Percentiles rank a stretch among this genome's conserved stretches.
phyloP scores from a whole-genome alignment of 2,329 filamentous ascomycete genomes.

The Aureobasidium subglaciale region DNA sequence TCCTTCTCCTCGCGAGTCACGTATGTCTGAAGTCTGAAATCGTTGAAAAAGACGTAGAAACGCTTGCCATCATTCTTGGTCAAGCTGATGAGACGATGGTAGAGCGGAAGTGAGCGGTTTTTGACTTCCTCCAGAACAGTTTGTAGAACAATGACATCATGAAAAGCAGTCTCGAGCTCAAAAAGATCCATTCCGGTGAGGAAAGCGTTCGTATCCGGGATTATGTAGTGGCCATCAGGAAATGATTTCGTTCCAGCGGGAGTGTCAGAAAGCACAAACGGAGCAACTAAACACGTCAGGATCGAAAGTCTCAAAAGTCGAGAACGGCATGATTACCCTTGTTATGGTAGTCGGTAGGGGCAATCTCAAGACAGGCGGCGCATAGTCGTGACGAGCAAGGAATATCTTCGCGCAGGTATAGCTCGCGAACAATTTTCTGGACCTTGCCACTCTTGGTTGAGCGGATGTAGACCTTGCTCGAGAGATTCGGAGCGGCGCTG shows the following conservation, averaged over 20 bases:
- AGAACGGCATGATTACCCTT: constrained; percentile 51
- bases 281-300: constrained; percentile 45
- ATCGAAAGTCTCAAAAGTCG: neutral
- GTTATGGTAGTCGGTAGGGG: constrained; percentile 72
- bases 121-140: constrained; percentile 94
- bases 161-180: constrained; percentile 83
- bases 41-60: constrained; percentile 99
- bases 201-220: constrained; percentile 94
- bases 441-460: constrained; percentile 95
- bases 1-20: constrained; percentile 68
- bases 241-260: constrained; percentile 78
- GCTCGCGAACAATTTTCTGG: constrained; percentile 95
- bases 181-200: constrained; percentile 96
- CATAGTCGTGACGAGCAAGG: constrained; percentile 93
- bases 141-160: constrained; percentile 94
- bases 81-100: constrained; percentile 83
- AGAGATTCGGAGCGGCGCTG: constrained; percentile 63
- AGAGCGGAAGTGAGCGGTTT: constrained; percentile 86
- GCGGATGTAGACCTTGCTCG: constrained; percentile 91
- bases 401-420: constrained; percentile 94
- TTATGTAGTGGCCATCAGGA: constrained; percentile 82
- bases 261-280: constrained; percentile 82
- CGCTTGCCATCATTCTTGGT: constrained; percentile 95
- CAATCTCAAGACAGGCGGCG: constrained; percentile 60
- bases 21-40: constrained; percentile 90